Evolutionary conservation across 805 yeast species (phyloP), one percentile per base, ranked within the genome.

Genomic region (Yarrowia sp.): DNA sequence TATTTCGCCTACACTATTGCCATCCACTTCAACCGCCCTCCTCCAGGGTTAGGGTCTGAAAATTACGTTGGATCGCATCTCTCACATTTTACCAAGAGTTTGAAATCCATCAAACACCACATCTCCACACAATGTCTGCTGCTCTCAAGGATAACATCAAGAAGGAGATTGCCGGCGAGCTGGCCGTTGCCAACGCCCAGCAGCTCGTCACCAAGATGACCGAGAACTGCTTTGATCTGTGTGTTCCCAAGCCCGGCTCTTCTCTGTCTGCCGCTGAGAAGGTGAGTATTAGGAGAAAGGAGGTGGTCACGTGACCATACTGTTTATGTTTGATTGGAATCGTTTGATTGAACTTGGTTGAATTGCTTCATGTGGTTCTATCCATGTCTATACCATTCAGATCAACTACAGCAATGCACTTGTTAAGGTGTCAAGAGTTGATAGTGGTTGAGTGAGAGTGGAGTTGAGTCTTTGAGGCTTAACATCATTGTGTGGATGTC

Each of bases 111-210:
- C 46, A 22, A 35, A n/a, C 16, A 40, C 40, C 32, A 42, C 42
- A 52, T 19, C 2, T 16, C 8, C 42, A 55, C 22, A 63, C 53
- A 14, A 63, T 63, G 67, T 63, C 83, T 8, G 80, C 82, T 66
- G 82, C 84, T 71, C 73, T 88, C 70, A 88, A 89, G 75, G 84
- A 85, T 36, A 85, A 87, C 75, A 79, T 92, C 68, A 89, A 90
- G 77, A 81, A 82, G 19, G 91, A 89, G 75, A 87, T 93, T 69
- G 82, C 88, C 50, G 90, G 87, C 77, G 98, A 93, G 76, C 82
- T 93, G 71, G 97, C 97, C 1, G 85, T 91, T n/a, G 95, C 93
- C 19, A 91, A 92, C 78, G 97, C 97, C 43, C 89, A 94, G 1
- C 93, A 91, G 74, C 82, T 93, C 68, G 96, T 92, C 41, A 89